These are phyloP conservation scores for Acacia acuminata DNA, from an alignment of 306 rosid species.

Conservation along the genomic window DNA sequence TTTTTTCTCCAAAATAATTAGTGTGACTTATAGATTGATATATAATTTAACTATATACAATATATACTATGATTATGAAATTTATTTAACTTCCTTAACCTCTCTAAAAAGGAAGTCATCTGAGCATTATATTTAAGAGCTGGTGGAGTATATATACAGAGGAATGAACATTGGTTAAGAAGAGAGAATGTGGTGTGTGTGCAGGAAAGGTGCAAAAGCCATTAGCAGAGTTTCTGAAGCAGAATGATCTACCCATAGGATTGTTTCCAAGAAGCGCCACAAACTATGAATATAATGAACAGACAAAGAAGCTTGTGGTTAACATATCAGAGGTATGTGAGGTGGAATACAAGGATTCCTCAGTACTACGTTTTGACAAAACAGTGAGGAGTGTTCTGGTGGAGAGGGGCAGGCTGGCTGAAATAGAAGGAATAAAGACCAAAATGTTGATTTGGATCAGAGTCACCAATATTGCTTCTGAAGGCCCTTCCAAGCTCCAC, in stretches of 20 bases:
- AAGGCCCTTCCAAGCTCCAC: conserved; percentile 67
- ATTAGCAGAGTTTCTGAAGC: conserved; percentile 81
- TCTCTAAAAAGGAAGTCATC: too few relatives aligned
- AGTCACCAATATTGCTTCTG: conserved; percentile 58
- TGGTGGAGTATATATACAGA: too few relatives aligned
- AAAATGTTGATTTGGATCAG: conserved; percentile 87
- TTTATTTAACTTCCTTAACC: too few relatives aligned
- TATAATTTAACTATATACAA: too few relatives aligned
- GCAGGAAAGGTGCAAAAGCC: conserved; percentile 94
- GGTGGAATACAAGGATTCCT: conserved; percentile 89
- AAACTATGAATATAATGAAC: conserved; percentile 81
- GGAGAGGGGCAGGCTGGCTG: conserved; percentile 85
- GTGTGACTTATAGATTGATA: too few relatives aligned
- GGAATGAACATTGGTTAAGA: background rate
- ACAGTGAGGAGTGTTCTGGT: conserved; percentile 67
- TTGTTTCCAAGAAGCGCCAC: conserved; percentile 89
- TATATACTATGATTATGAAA: too few relatives aligned
- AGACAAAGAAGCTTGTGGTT: conserved; percentile 74
- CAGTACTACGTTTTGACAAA: conserved; percentile 80
- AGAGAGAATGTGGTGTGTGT: background rate
- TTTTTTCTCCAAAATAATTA: too few relatives aligned
- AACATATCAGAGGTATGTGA: conserved; percentile 65
- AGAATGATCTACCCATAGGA: conserved; percentile 80
- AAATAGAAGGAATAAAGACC: conserved; percentile 88
- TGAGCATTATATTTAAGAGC: too few relatives aligned